Conservation (phyloP, 768 basidiomycete species). For the Pulveroboletus ravenelii region DNA sequence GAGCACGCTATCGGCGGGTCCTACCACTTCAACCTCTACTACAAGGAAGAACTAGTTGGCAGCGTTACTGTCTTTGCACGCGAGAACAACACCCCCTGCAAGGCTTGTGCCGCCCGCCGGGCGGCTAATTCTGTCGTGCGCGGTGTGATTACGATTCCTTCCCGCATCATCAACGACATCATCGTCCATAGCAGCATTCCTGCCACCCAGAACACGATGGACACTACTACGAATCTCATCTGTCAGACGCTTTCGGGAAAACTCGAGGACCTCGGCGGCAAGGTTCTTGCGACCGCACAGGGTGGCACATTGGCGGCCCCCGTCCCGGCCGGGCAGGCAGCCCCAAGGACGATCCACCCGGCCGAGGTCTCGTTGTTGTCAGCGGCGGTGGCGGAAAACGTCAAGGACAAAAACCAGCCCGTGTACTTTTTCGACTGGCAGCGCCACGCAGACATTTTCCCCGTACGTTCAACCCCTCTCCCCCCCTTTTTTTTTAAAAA, state of each 20-base stretch:
- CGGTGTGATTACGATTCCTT: slow-evolving; percentile 24
- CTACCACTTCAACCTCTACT: slow-evolving; percentile 22
- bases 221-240: slow-evolving; percentile 11
- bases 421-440: slow-evolving; percentile 21
- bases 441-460: slow-evolving; percentile 17
- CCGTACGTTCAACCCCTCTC: slow-evolving; percentile 9
- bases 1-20: slow-evolving; percentile 24
- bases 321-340: slow-evolving; percentile 1
- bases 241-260: slow-evolving; percentile 11
- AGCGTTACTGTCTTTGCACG: slow-evolving; percentile 22
- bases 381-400: slow-evolving; percentile 19
- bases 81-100: slow-evolving; percentile 21
- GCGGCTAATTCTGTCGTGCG: slow-evolving; percentile 13
- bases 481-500: background rate
- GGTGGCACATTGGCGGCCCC: background rate
- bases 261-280: slow-evolving; percentile 15
- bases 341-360: slow-evolving; percentile 14
- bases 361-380: slow-evolving; percentile 21
- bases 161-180: slow-evolving; percentile 19
- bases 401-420: slow-evolving; percentile 12
- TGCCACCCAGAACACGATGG: slow-evolving; percentile 8
- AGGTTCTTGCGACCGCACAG: slow-evolving; percentile 15
- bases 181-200: slow-evolving; percentile 9
- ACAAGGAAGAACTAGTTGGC: slow-evolving; percentile 18
- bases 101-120: slow-evolving; percentile 23